A percentile compares a stretch with the other conserved stretches of the same genome.
Conservation (phyloP, 345 rosid species). For the Euclidium syriacum region DNA sequence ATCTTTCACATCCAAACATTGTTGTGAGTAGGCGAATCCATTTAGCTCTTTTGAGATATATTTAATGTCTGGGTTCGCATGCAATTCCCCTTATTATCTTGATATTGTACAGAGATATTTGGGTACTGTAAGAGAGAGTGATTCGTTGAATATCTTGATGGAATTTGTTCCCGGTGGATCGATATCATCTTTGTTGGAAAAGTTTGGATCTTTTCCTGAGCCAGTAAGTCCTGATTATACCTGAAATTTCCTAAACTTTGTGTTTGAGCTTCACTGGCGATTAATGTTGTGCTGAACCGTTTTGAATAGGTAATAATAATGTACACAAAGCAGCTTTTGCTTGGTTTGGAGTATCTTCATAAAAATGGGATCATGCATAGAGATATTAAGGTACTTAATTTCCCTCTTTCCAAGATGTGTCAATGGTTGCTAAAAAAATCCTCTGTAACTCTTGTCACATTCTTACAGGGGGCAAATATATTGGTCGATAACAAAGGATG, state of each 20-base stretch:
- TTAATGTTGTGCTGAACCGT: background rate
- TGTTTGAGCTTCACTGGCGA: conserved; percentile 1
- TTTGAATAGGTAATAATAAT: conserved; percentile 56
- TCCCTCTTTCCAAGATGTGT: background rate
- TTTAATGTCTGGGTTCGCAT: background rate
- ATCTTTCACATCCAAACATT: conserved; percentile 76
- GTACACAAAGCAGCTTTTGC: conserved; percentile 63
- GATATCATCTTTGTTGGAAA: conserved; percentile 70
- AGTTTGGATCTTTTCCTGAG: conserved; percentile 83
- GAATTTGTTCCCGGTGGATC: conserved; percentile 92
- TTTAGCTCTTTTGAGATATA: background rate
- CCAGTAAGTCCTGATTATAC: conserved; percentile 44
- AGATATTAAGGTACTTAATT: conserved; percentile 72
- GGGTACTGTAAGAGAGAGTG: conserved; percentile 77
- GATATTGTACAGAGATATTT: conserved; percentile 50
- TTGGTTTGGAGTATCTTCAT: conserved; percentile 79
- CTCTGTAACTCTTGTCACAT: background rate
- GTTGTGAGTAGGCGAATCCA: conserved; percentile 48
- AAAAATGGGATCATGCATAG: conserved; percentile 80
- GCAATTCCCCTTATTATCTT: background rate
- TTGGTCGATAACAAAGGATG: conserved; percentile 90
- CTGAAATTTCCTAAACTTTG: conserved; percentile 3
- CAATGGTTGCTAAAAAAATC: background rate
- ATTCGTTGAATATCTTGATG: conserved; percentile 60
- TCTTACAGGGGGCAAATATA: conserved; percentile 76